Evolutionary conservation across 2,329 filamentous ascomycete genomes (phyloP), one percentile per base, ranked within the genome.

Genomic region (Rhinocladiella mackenziei): DNA sequence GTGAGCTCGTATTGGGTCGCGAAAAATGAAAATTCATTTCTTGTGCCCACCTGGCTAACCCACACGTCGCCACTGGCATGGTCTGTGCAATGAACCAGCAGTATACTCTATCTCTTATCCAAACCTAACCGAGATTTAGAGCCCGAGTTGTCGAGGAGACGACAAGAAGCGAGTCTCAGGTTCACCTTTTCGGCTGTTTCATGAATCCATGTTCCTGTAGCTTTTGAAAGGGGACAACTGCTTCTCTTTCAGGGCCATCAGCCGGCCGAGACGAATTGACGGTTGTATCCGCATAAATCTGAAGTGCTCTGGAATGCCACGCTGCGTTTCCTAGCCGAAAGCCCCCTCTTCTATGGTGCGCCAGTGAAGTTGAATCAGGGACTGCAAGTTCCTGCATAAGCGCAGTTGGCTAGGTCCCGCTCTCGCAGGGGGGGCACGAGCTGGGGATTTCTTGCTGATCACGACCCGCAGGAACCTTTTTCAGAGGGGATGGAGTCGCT

Each of bases 311-410:
- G 22, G 17, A 9, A 32, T 4, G 30, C 30, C 14, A 4, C 13
- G 30, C 30, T 17, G 30, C 4, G 5, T 32, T 13, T 17, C 30
- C 30, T 17, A 17, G 32, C 18, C n/a, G n/a, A n/a, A n/a, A n/a
- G n/a, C n/a, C n/a, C n/a, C n/a, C n/a, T n/a, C n/a, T n/a, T n/a
- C n/a, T n/a, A n/a, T n/a, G n/a, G n/a, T 18, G 33, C 11, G 43
- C 42, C 39, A 43, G 30, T 46, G 8, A 14, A 22, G 8, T 26
- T 26, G 23, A 26, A 32, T 33, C 28, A 15, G 18, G 26, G 31
- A 23, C 33, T 19, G 28, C 31, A 36, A 39, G 49, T 48, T 48
- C 49, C 49, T 51, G 49, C 49, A 48, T 48, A 48, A 51, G 49
- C 49, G 45, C 30, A 45, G 7, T n/a, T 31, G 33, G 37, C 23